These are phyloP conservation scores for Cyberlindnera lachancei DNA, from an alignment of 805 yeast genomes.

Conservation along the genomic window DNA sequence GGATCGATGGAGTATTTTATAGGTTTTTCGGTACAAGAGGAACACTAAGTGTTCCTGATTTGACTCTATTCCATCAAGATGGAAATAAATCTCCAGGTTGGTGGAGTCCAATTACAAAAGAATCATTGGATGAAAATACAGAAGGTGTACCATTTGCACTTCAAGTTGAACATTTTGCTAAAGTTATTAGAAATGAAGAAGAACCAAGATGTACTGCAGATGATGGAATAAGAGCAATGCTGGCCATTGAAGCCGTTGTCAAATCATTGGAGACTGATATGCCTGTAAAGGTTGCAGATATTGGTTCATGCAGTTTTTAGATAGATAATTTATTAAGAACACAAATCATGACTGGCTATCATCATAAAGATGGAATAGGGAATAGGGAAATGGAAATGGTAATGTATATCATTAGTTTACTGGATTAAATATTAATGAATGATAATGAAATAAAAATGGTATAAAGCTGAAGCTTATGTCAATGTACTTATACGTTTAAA, in stretches of 20 bases:
- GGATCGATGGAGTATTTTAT: conserved; percentile 13
- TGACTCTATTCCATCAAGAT: conserved; percentile 11
- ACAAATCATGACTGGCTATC: too few species aligned
- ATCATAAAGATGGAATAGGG: too few species aligned
- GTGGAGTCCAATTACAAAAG: conserved; percentile 13
- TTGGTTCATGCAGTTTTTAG: too few species aligned
- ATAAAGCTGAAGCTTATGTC: too few species aligned
- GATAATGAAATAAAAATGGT: too few species aligned
- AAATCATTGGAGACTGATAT: conserved; percentile 10
- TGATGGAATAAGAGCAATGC: conserved; percentile 15
- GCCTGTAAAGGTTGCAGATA: conserved; percentile 11
- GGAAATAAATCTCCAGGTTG: conserved; percentile 9
- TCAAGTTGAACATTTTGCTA: conserved; percentile 16
- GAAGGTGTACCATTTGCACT: conserved; percentile 13
- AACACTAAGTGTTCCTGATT: conserved; percentile 11
- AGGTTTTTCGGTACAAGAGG: conserved; percentile 14
- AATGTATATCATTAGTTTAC: too few species aligned
- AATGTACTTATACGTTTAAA: too few species aligned
- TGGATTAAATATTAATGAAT: too few species aligned
- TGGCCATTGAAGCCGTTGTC: conserved; percentile 16
- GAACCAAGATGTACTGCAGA: conserved; percentile 13
- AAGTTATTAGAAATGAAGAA: conserved; percentile 11
- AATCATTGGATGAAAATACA: conserved; percentile 5
- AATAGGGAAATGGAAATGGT: too few species aligned
- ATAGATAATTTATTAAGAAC: too few species aligned